Evolutionary conservation across 2,329 filamentous ascomycete species (phyloP), one percentile per base, ranked within the genome.

Genomic region (Hortaea sp.): DNA sequence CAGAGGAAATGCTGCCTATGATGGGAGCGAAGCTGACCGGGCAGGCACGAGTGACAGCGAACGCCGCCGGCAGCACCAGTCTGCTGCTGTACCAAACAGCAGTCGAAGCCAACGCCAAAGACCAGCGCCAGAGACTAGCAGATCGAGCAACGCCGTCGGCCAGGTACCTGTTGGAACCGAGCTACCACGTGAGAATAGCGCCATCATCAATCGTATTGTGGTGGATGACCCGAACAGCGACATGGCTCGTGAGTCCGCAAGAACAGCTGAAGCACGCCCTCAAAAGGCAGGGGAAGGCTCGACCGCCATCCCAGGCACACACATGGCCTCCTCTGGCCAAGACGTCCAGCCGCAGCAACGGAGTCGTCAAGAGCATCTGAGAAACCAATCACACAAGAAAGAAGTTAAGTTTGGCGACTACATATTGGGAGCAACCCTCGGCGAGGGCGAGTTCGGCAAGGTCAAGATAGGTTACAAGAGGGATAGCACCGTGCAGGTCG

Each of bases 401-500:
- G 80, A 84, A 53, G 88, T 84, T 38, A 89, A 87, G 55, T 97
- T 98, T 63, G 90, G 90, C 49, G 88, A 95, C 53, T 98, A 97
- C 66, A 88, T 94, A 50, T 76, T 98, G 3, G 92, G 92, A 32
- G 90, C 95, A 65, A 97, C 90, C 2, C 83, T 98, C 42, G 92
- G 92, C 42, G 92, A 98, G 71, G 92, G 92, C 51, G 92, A 98
- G 67, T 98, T 98, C 64, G 92, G 92, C 54, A 98, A 98, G 65
- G 92, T 98, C 59, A 97, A 95, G 68, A 81, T 97, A 61, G 92
- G 92, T 28, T 98, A 92, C 92, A 97, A 95, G 67, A 85, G 88
- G 64, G 89, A 94, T 66, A 89, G 88, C 49, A 89, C 83, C 53
- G 85, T 94, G 30, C 63, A 92, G 76, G 92, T 98, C 57, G 92